Evolutionary conservation across 2,329 filamentous ascomycete genomes (phyloP).

Genomic region (Alternaria arbusti): DNA sequence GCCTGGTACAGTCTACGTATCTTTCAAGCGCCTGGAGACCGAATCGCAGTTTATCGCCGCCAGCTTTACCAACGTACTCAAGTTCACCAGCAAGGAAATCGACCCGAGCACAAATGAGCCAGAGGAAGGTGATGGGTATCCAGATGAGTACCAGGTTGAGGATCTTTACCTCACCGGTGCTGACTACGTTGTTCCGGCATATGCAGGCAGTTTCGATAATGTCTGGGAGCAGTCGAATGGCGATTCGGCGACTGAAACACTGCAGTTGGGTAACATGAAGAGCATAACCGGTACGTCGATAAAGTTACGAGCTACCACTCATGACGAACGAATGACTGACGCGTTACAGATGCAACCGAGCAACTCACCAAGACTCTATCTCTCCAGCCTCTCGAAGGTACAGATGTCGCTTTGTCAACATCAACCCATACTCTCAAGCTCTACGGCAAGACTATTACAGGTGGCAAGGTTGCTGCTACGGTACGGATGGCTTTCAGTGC

Average conservation of each 20-base stretch:
- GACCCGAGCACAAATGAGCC: conserved; percentile 93
- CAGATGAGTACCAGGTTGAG: conserved; percentile 97
- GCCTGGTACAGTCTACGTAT: conserved; percentile 92
- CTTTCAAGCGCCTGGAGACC: conserved; percentile 83
- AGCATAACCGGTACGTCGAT: conserved; percentile 81
- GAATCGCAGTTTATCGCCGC: conserved; percentile 78
- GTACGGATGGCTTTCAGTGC: conserved; percentile 93
- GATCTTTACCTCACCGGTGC: conserved; percentile 89
- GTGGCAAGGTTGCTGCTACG: conserved; percentile 84
- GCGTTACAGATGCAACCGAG: conserved; percentile 80
- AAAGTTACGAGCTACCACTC: neutral
- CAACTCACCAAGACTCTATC: conserved; percentile 85
- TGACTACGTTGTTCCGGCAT: conserved; percentile 92
- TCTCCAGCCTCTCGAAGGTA: conserved; percentile 91
- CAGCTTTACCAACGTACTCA: conserved; percentile 89
- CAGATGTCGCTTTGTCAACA: conserved; percentile 85
- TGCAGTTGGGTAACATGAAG: conserved; percentile 87
- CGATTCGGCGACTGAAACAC: conserved; percentile 88
- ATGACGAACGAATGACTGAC: conserved; percentile 20
- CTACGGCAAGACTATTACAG: conserved; percentile 91
- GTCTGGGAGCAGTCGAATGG: conserved; percentile 94
- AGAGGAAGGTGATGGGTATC: conserved; percentile 83
- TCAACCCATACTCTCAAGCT: conserved; percentile 95
- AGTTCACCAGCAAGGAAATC: conserved; percentile 98
- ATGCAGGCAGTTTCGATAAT: conserved; percentile 93